Evolutionary conservation across 179 eudicot species (phyloP).

Genomic region (Kewa caespitosa): DNA sequence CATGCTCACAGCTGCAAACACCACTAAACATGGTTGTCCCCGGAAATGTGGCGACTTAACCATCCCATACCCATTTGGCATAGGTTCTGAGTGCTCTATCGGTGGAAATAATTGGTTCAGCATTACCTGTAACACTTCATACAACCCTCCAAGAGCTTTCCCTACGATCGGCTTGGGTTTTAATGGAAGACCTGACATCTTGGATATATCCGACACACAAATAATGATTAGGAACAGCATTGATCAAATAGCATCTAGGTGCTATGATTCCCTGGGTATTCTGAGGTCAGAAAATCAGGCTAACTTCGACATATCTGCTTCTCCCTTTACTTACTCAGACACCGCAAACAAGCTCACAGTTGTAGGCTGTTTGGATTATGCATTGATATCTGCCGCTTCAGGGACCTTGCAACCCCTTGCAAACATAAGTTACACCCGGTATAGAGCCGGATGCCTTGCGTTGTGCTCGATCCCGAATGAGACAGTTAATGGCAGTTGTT

Average conservation of each 20-base stretch:
- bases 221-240: conserved; percentile 26
- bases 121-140: conserved; percentile 27
- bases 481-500: conserved; percentile 32
- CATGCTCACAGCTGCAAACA: not conserved
- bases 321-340: conserved; percentile 35
- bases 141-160: conserved; percentile 19
- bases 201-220: conserved; percentile 33
- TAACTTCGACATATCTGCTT: not conserved
- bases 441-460: conserved; percentile 28
- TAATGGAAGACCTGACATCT: conserved; percentile 7
- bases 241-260: conserved; percentile 18
- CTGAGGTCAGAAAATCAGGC: not conserved
- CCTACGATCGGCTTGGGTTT: not conserved
- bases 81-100: conserved; percentile 15
- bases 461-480: conserved; percentile 32
- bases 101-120: conserved; percentile 1
- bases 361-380: conserved; percentile 46
- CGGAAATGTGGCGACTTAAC: conserved; percentile 7
- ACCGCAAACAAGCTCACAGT: conserved; percentile 34
- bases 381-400: not conserved
- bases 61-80: conserved; percentile 28
- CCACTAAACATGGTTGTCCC: conserved; percentile 3
- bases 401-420: not conserved
- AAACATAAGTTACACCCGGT: not conserved
- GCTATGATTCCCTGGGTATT: conserved; percentile 25